Evolutionary conservation across 371 early-diverging fungal genomes (phyloP), one percentile per base, ranked within the genome.

Genomic region (Coemansia sp.): DNA sequence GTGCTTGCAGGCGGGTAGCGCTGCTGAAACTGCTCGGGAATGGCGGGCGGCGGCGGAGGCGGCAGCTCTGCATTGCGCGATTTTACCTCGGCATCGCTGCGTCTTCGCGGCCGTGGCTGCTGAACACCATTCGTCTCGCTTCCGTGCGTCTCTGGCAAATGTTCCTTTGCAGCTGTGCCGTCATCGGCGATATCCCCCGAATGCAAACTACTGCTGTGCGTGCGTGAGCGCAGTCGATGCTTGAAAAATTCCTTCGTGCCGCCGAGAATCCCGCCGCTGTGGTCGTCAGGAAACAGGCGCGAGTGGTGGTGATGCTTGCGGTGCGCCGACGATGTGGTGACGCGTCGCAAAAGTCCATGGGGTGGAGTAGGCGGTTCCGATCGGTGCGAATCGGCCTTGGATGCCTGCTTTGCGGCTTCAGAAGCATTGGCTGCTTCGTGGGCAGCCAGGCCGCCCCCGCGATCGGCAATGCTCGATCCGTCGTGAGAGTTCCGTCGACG

Each of bases 11-110:
- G 35, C 63, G 20, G 54, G 38, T 52, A 53, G 32, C 41, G 52
- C 38, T 53, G 58, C 40, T 62, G 62, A 20, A 53, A 52, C 11
- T 57, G 63, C 31, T 61, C 70, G 5, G 67, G 66, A 26, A 61
- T 35, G 16, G 62, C 34, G 11, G 61, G 54, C 14, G 45, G 70
- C 49, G 53, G 61, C 41, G 70, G 54, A 13, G 49, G 57, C 38
- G 57, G 62, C 31, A 52, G 30, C 36, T 48, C 56, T 30, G 63
- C n/a, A 20, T 50, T 50, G 20, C 74, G 65, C 9, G 70, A 65
- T 35, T 74, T 74, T 0, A 74, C 70, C 13, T 75, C 75, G 5
- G 53, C 71, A 31, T 70, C 70, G 45, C 75, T 70, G 14, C 75
- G 75, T 20, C 62, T 56, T 41, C 70, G 48, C 10, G 59, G 62